Conservation (phyloP, 306 rosid genomes). For the Malus domestica region ASM211411v1 NC_041805.1:2974501-2975000, state of each 20-base stretch:
- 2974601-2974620: slow-evolving; percentile 1
- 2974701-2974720: slow-evolving; percentile 73
- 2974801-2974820: slow-evolving; percentile 25
- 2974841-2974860: slow-evolving; percentile 77
- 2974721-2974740: slow-evolving; percentile 82
- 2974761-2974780: slow-evolving; percentile 44
- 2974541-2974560: slow-evolving; percentile 87
- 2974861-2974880: slow-evolving; percentile 70
- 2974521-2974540: slow-evolving; percentile 80
- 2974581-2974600: slow-evolving; percentile 9
- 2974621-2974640: background rate
- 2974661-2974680: background rate
- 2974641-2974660: background rate
- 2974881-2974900: slow-evolving; percentile 26
- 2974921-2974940: background rate
- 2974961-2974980: background rate
- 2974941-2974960: background rate
- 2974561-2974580: slow-evolving; percentile 92
- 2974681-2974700: slow-evolving; percentile 71
- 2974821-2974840: slow-evolving; percentile 47
- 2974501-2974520: slow-evolving; percentile 66
- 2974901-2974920: background rate
- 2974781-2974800: slow-evolving; percentile 33
- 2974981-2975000: slow-evolving; percentile 17
- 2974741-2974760: slow-evolving; percentile 81